A percentile compares a stretch with the other conserved stretches of the same genome.
phyloP scores from a whole-genome alignment of 2,329 filamentous ascomycete species.

The Aschersonia sp. region DNA sequence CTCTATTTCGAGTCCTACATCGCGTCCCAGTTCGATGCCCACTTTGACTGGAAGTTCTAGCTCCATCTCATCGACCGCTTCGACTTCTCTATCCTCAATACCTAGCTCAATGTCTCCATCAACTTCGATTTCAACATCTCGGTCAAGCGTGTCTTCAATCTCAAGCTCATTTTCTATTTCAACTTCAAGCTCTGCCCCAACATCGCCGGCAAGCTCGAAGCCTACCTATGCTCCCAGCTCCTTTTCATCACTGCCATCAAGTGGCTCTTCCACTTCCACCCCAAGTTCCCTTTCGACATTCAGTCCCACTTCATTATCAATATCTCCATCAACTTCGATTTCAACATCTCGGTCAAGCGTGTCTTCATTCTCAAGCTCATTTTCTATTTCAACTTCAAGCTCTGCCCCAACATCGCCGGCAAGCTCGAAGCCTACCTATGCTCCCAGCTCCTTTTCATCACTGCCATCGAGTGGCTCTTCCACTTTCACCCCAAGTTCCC shows the following conservation, averaged over 20 bases:
- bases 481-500: too few relatives aligned
- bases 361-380: neutral
- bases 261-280: neutral
- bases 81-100: too few relatives aligned
- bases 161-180: neutral
- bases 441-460: neutral
- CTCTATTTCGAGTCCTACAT: too few relatives aligned
- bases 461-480: neutral
- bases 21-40: too few relatives aligned
- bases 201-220: neutral
- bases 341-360: neutral
- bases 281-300: neutral
- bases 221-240: neutral
- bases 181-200: neutral
- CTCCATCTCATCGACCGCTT: neutral
- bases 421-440: neutral
- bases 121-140: neutral
- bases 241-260: neutral
- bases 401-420: neutral
- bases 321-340: neutral
- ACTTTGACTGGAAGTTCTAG: neutral
- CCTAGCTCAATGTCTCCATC: too few relatives aligned
- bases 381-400: neutral
- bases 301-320: neutral
- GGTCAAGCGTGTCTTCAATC: neutral